phyloP scores from a whole-genome alignment of 1,284 basidiomycete species.

The Trichosporon faecale region DNA sequence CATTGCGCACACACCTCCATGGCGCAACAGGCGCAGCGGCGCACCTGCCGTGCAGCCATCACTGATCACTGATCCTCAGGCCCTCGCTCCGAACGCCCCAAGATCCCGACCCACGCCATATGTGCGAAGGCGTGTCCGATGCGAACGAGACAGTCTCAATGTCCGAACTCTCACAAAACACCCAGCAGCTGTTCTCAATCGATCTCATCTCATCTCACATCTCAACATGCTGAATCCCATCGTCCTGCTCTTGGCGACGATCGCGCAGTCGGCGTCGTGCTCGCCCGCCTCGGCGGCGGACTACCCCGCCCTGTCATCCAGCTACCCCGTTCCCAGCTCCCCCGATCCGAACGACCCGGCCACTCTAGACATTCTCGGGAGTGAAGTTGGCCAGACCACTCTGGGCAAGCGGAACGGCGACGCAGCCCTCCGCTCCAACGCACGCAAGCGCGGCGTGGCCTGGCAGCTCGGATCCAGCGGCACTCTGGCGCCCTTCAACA shows the following conservation, averaged over 20 bases:
- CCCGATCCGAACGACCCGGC: neutral
- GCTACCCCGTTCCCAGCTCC: too few species aligned
- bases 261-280: neutral
- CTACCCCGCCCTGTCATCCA: too few species aligned
- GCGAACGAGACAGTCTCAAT: neutral
- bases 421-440: neutral
- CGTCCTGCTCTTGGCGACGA: neutral
- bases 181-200: too few species aligned
- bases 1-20: too few species aligned
- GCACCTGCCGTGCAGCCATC: too few species aligned
- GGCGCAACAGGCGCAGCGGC: too few species aligned
- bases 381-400: neutral
- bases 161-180: neutral
- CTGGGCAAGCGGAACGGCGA: neutral
- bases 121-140: neutral
- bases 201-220: neutral
- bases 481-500: slow-evolving; percentile 13
- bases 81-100: neutral
- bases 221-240: neutral
- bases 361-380: too few species aligned
- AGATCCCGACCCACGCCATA: neutral
- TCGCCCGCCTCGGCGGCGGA: neutral
- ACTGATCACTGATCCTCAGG: neutral
- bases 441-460: neutral
- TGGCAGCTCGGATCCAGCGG: neutral